Base-by-base conservation (phyloP, 345 rosid genomes). In the Eucalyptus marginata region DNA sequence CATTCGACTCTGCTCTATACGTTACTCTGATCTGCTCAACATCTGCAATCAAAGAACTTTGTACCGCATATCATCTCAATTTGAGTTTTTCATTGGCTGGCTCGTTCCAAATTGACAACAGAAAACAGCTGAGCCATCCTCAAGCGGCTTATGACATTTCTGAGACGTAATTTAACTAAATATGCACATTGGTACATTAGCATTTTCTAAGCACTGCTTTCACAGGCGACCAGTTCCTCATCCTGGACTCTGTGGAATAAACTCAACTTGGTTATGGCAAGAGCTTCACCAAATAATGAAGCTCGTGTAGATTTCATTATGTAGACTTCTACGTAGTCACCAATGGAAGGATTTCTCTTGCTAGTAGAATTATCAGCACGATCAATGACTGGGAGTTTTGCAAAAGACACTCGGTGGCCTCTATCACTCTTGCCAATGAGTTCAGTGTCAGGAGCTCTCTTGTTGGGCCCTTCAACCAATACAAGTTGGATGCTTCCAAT, bases 401-500 rank as follows among this genome's bases (percentile, higher is more conserved):
- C 68, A 86, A 97, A 97, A 85, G 94, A 91, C 86, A 97, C 97
- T 88, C 96, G 87, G 62, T 96, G 99, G 47, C 97, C 97, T 93
- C 97, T 93, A 86, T 97, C 98, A 17, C 94, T 97, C 94, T 95
- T 97, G 49, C 99, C 99, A 1, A 96, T 94, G 29, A 97, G 96
- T 89, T 97, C 98, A 17, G 95, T 94, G 66, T 94, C 96, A 10
- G 98, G 99, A 89, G 98, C 98, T 94, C 97, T 94, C 92, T 92
- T 96, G 92, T 96, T 97, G 51, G 97, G 98, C 88, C 99, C 99
- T 94, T 97, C 99, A 4, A 97, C 95, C 88, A 96, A 90, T 46
- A 95, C 96, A 20, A 97, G 95, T 87, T 96, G 99, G 88, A 89
- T 40, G 17, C 94, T 94, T 89, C 97, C 97, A 3, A 97, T 90